These are phyloP conservation scores for Chaetomidium leptoderma DNA, from an alignment of 495 filamentous ascomycete genomes.

Conservation along the genomic window DNA sequence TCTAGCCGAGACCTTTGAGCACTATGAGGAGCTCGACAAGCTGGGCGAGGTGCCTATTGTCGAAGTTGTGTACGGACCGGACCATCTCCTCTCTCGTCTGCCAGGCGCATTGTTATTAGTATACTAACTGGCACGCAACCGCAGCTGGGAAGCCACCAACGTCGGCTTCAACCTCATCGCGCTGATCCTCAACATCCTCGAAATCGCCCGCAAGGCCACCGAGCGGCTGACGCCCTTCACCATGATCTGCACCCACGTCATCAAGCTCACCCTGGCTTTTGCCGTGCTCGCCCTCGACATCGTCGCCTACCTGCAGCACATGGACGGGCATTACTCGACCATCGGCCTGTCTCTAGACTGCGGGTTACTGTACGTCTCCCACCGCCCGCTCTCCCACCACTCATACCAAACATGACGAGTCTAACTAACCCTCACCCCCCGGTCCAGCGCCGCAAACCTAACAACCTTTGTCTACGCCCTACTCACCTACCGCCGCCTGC, in stretches of 20 bases:
- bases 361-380: conserved; percentile 34
- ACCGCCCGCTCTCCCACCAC: background rate
- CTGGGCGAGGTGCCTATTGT: conserved; percentile 37
- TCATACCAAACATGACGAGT: background rate
- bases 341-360: conserved; percentile 42
- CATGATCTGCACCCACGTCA: conserved; percentile 40
- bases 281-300: conserved; percentile 45
- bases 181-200: conserved; percentile 38
- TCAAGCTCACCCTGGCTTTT: conserved; percentile 41
- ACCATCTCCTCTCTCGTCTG: background rate
- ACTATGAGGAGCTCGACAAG: conserved; percentile 37
- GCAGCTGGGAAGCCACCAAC: conserved; percentile 47
- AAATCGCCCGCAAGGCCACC: conserved; percentile 39
- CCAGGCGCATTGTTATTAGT: background rate
- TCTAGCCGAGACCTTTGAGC: conserved; percentile 39
- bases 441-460: conserved; percentile 31
- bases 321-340: conserved; percentile 41
- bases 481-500: conserved; percentile 37
- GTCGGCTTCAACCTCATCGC: conserved; percentile 41
- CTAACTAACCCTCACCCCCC: background rate
- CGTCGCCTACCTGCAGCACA: conserved; percentile 34
- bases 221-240: conserved; percentile 45
- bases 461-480: conserved; percentile 38
- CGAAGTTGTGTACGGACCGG: conserved; percentile 42
- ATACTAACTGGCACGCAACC: background rate